Percentiles rank a stretch among this genome's conserved stretches.
phyloP scores from a whole-genome alignment of 208 protist species.

The Acanthamoeba triangularis region DNA sequence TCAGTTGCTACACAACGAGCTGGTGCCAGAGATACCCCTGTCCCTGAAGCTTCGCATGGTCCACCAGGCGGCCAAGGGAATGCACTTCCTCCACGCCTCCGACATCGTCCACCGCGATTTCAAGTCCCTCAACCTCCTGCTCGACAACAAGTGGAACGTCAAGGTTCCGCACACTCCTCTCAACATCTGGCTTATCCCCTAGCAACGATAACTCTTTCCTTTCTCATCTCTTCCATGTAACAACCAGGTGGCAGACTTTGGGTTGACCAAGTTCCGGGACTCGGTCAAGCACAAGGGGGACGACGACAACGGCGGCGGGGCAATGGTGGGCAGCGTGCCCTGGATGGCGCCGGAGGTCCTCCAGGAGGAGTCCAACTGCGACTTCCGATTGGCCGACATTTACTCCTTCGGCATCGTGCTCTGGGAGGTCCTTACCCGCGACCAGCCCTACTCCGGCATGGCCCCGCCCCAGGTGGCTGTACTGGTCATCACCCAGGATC shows the following conservation, averaged over 20 bases:
- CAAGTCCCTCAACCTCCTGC: slow-evolving; percentile 27
- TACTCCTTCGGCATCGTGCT: background rate
- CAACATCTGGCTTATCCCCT: too few species aligned
- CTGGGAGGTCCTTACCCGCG: background rate
- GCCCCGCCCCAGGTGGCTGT: background rate
- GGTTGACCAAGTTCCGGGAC: background rate
- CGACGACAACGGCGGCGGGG: background rate
- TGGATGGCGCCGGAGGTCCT: background rate
- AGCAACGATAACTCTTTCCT: too few species aligned
- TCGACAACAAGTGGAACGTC: slow-evolving; percentile 58
- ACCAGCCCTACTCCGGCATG: background rate
- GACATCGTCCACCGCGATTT: background rate
- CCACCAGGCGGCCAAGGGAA: background rate
- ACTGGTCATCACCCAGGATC: background rate
- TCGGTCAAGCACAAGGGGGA: background rate
- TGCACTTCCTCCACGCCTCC: slow-evolving; percentile 14
- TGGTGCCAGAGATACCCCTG: slow-evolving; percentile 33
- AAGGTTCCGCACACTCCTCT: background rate
- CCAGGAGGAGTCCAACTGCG: background rate
- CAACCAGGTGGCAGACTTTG: background rate
- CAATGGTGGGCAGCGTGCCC: background rate
- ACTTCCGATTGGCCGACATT: background rate
- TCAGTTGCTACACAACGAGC: slow-evolving; percentile 39
- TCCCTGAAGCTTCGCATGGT: background rate
- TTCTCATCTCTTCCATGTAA: too few species aligned